Evolutionary conservation across 345 rosid species (phyloP).

Genomic region (Bretschneidera sinensis): DNA sequence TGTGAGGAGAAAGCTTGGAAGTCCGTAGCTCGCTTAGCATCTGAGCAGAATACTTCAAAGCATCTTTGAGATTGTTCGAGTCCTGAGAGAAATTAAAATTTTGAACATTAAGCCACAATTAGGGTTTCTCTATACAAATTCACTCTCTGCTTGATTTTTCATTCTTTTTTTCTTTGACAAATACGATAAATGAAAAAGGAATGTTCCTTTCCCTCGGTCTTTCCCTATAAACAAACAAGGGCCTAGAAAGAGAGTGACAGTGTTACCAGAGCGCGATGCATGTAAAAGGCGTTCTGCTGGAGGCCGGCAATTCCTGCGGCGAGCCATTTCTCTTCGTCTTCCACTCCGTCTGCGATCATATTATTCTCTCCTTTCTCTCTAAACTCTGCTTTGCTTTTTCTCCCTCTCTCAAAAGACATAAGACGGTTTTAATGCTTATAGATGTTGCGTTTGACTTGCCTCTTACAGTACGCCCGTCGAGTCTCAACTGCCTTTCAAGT

Average conservation of each 20-base stretch:
- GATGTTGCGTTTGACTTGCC: constrained; percentile 36
- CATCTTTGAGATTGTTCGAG: constrained; percentile 91
- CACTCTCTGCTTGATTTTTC: neutral
- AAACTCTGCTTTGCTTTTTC: too few species aligned
- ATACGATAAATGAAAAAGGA: neutral
- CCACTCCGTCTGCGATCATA: constrained; percentile 87
- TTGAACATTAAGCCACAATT: constrained; percentile 19
- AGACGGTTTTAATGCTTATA: constrained; percentile 7
- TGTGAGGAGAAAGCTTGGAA: constrained; percentile 94
- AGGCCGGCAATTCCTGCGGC: constrained; percentile 90
- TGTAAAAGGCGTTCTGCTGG: constrained; percentile 94
- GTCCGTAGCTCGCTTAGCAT: constrained; percentile 98
- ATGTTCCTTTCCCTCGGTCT: neutral
- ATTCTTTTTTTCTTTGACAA: neutral
- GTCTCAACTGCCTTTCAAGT: constrained; percentile 28
- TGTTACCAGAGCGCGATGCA: constrained; percentile 97
- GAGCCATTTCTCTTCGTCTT: constrained; percentile 97
- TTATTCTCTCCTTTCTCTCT: too few species aligned
- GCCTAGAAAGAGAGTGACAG: neutral
- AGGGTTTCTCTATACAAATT: constrained; percentile 17
- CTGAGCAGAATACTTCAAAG: constrained; percentile 97
- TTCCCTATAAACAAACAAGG: constrained; percentile 18
- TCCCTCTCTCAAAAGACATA: too few species aligned
- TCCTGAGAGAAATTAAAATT: constrained; percentile 41
- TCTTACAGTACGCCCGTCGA: neutral